Base-by-base conservation (phyloP, 306 rosid genomes). In the Quercus suber region DNA sequence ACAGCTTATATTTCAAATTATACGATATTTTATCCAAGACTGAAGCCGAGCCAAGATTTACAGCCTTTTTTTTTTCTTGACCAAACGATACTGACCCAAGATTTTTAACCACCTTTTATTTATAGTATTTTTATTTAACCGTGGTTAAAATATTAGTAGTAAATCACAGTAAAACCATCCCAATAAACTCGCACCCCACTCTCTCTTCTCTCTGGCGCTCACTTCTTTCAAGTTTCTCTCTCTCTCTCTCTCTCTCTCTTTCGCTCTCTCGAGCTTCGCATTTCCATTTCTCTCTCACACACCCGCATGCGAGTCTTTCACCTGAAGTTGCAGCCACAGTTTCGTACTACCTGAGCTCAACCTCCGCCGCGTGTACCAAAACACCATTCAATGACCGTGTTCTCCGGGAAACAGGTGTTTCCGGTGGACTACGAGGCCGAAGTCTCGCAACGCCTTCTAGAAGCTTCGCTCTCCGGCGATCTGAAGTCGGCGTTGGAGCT, bases 381-480 rank as follows among this genome's bases (percentile, higher is more conserved):
- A 12, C 15, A 3, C 79, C 74, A 23, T 12, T 74, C 70, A 78
- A 90, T 92, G 98, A 91, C 88, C 59, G 96, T 94, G 23, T 94
- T 94, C 81, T 92, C 94, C 73, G 86, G 87, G 76, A 91, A 74
- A 71, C 99, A 92, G 79, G 90, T 94, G 14, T 88, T 94, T 60
- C 97, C 99, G 71, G 88, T 92, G n/a, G 87, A 94, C 92, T 91
- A 79, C 80, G 91, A 88, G 87, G 86, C 90, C 27, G 88, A 87
- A 80, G 92, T 89, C 19, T 94, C 97, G 2, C 93, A 88, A 28
- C 91, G 89, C 41, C 97, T 94, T 70, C 93, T 94, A 13, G 91
- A 92, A 83, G 95, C 97, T 55, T 92, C 93, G 14, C 88, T 79
- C 81, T 78, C 92, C 49, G 92, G 97, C 45, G 97, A 94, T 85